A percentile compares a stretch with the other conserved stretches of the same genome.
phyloP scores from a whole-genome alignment of 2,329 filamentous ascomycete genomes.

The Penicillium nordicum region DNA sequence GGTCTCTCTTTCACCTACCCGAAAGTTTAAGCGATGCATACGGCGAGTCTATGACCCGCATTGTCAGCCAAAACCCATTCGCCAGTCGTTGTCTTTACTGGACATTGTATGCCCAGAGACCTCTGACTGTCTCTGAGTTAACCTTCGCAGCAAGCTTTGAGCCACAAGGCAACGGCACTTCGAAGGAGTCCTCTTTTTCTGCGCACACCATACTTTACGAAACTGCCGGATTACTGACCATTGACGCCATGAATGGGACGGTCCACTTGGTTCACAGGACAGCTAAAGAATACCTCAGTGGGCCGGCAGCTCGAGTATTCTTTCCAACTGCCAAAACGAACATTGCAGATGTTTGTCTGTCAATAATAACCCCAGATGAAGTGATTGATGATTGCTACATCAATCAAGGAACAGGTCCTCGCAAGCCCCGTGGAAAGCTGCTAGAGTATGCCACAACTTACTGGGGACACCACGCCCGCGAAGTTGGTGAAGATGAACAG shows the following conservation, averaged over 20 bases:
- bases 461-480: constrained; percentile 31
- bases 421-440: constrained; percentile 11
- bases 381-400: constrained; percentile 34
- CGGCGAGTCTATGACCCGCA: constrained; percentile 30
- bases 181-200: neutral
- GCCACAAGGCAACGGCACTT: neutral
- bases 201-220: constrained; percentile 1
- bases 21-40: constrained; percentile 30
- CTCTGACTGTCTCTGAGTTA: constrained; percentile 27
- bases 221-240: constrained; percentile 23
- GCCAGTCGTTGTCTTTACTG: constrained; percentile 28
- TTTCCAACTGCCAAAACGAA: constrained; percentile 29
- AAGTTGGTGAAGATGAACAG: constrained; percentile 29
- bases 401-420: constrained; percentile 11
- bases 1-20: constrained; percentile 25
- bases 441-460: constrained; percentile 28
- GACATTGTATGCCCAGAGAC: constrained; percentile 25
- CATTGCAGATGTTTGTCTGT: constrained; percentile 31
- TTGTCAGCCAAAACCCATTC: constrained; percentile 22
- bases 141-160: constrained; percentile 4
- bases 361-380: constrained; percentile 28
- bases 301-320: constrained; percentile 28
- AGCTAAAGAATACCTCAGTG: constrained; percentile 29
- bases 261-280: constrained; percentile 32
- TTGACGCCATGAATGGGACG: constrained; percentile 25